Evolutionary conservation across 164 flowering plant genomes (phyloP).

Genomic region (Brasenia schreberi): DNA sequence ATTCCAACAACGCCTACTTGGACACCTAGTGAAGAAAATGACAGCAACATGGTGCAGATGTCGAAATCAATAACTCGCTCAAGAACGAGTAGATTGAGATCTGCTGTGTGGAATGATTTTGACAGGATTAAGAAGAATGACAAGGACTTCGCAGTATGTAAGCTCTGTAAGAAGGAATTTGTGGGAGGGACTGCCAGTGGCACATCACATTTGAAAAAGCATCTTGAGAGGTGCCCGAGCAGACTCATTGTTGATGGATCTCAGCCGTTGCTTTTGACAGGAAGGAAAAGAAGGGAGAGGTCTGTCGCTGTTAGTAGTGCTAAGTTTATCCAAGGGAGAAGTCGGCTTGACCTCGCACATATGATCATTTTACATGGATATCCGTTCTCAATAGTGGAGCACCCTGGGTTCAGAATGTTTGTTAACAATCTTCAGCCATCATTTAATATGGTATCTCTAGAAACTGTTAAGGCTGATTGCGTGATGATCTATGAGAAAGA

Average conservation of each 20-base stretch:
- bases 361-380: constrained; percentile 89
- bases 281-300: constrained; percentile 40
- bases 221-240: constrained; percentile 58
- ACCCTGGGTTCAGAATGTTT: constrained; percentile 61
- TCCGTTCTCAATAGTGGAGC: constrained; percentile 72
- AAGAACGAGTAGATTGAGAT: constrained; percentile 62
- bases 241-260: constrained; percentile 41
- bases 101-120: constrained; percentile 83
- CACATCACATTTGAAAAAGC: constrained; percentile 78
- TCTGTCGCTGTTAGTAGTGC: constrained; percentile 20
- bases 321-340: constrained; percentile 45
- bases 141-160: constrained; percentile 55
- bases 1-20: background rate
- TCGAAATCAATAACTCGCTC: background rate
- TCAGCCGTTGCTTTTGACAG: constrained; percentile 38
- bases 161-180: constrained; percentile 62
- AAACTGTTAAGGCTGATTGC: constrained; percentile 36
- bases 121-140: constrained; percentile 63
- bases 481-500: constrained; percentile 52
- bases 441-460: constrained; percentile 37
- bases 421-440: constrained; percentile 71
- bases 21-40: background rate
- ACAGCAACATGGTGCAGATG: background rate
- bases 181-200: constrained; percentile 83
- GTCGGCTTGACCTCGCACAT: constrained; percentile 60